These are phyloP conservation scores for Fusarium longipes DNA, from an alignment of 2,329 filamentous ascomycete species.

Conservation along the genomic window DNA sequence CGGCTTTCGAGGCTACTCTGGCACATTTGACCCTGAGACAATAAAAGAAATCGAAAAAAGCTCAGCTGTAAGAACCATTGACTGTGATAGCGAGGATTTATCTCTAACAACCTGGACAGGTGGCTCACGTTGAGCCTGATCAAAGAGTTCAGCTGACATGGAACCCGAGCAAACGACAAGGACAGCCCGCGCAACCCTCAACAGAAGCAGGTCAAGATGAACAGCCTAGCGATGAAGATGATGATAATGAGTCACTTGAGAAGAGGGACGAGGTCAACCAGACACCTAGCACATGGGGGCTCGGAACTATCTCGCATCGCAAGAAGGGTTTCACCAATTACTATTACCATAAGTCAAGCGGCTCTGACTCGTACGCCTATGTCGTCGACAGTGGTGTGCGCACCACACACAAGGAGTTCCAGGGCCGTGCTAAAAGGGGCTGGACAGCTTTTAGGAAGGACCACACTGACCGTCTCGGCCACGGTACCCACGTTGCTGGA, in stretches of 20 bases:
- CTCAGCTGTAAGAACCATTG: constrained; percentile 53
- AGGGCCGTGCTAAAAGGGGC: constrained; percentile 58
- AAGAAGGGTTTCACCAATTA: constrained; percentile 52
- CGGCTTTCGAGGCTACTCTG: constrained; percentile 57
- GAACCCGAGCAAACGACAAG: constrained; percentile 15
- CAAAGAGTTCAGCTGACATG: constrained; percentile 43
- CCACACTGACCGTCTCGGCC: constrained; percentile 51
- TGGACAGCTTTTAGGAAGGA: constrained; percentile 45
- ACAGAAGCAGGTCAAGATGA: background rate
- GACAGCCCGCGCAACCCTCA: background rate
- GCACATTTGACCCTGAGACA: constrained; percentile 55
- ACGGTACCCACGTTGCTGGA: constrained; percentile 57
- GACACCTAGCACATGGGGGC: constrained; percentile 47
- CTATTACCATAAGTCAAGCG: constrained; percentile 60
- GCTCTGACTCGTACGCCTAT: constrained; percentile 64
- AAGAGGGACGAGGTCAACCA: constrained; percentile 47
- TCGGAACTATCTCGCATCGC: constrained; percentile 50
- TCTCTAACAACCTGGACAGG: constrained; percentile 33
- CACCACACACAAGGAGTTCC: constrained; percentile 64
- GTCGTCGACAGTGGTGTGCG: constrained; percentile 73
- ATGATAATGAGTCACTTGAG: constrained; percentile 13
- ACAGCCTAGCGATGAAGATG: background rate
- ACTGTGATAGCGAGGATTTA: rapidly evolving
- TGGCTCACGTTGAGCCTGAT: constrained; percentile 48
- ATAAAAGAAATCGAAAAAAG: constrained; percentile 55